Evolutionary conservation across 345 rosid genomes (phyloP).

Genomic region (Eucalyptus sp.): DNA sequence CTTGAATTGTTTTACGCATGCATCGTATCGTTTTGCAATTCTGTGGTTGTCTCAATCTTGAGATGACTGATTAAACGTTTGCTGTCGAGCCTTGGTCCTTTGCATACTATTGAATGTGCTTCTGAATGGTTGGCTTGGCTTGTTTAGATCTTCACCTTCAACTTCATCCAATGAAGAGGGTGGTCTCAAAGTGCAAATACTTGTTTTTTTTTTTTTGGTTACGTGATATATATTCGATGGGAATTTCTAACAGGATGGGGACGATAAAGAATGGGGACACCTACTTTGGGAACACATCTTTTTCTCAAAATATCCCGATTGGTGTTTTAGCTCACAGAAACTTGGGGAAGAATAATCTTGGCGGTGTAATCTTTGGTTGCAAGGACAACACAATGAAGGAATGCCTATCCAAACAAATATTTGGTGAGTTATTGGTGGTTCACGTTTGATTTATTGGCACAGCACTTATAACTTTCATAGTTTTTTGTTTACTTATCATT

Average conservation of each 20-base stretch:
- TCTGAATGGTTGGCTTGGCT: not conserved
- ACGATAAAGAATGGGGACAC: slow-evolving; percentile 11
- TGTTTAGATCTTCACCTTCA: not conserved
- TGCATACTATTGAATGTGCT: not conserved
- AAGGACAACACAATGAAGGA: slow-evolving; percentile 37
- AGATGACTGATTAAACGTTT: not conserved
- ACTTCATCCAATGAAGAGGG: not conserved
- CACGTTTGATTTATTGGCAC: not conserved
- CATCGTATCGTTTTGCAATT: not conserved
- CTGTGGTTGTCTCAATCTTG: not conserved
- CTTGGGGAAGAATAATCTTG: slow-evolving; percentile 41
- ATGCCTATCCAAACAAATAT: slow-evolving; percentile 48
- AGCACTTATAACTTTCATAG: not conserved
- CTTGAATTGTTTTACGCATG: not conserved
- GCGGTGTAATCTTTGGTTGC: slow-evolving; percentile 73
- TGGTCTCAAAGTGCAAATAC: not conserved
- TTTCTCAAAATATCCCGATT: not conserved
- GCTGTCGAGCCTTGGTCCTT: not conserved
- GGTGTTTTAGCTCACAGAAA: slow-evolving; percentile 14
- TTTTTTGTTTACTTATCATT: not conserved
- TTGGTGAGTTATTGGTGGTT: slow-evolving; percentile 35
- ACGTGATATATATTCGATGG: not conserved
- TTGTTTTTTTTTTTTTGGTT: not conserved
- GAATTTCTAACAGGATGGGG: slow-evolving; percentile 28
- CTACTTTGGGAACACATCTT: not conserved